Percentiles rank a stretch among this genome's conserved stretches.
Conservation (phyloP, 345 rosid genomes). For the Salix udensis region DNA sequence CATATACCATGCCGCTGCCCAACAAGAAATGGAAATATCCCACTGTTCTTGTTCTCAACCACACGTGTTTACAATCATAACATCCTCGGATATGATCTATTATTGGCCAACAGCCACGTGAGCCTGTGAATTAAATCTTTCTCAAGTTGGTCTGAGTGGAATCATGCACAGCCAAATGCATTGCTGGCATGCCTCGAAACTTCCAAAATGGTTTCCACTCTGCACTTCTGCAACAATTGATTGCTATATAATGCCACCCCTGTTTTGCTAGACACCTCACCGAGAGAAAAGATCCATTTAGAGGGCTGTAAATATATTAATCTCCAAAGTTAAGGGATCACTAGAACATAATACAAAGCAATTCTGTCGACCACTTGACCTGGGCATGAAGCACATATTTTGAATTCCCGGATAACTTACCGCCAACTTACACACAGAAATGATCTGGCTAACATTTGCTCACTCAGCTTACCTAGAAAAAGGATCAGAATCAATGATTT, state of each 20-base stretch:
- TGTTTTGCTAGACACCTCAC: background rate
- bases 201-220: background rate
- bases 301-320: too few relatives aligned
- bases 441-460: background rate
- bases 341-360: background rate
- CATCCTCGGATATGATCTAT: background rate
- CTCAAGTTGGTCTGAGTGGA: background rate
- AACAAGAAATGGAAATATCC: background rate
- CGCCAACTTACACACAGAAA: background rate
- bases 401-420: background rate
- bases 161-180: background rate
- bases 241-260: background rate
- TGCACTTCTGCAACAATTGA: background rate
- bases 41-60: background rate
- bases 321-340: background rate
- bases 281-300: background rate
- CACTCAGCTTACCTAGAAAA: background rate
- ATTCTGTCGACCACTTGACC: background rate
- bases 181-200: slow-evolving; percentile 2
- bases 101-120: background rate
- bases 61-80: background rate
- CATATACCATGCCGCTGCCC: background rate
- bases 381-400: background rate
- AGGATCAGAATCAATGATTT: background rate
- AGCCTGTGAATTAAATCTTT: background rate